phyloP scores from a whole-genome alignment of 805 yeast species.

The Wickerhamomyces silvicola region DNA sequence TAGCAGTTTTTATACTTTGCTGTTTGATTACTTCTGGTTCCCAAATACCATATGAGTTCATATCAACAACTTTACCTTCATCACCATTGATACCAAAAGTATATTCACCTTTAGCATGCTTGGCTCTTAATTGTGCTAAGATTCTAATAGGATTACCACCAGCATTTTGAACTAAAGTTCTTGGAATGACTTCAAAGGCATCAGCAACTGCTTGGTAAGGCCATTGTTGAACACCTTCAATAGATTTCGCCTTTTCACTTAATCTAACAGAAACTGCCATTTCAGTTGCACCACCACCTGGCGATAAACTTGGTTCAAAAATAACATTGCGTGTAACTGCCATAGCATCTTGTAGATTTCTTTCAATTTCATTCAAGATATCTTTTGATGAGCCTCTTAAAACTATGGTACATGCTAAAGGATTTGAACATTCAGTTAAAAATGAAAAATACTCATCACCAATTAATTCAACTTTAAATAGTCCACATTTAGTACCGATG shows the following conservation, averaged over 20 bases:
- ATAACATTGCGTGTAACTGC: conserved; percentile 93
- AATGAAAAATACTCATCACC: conserved; percentile 97
- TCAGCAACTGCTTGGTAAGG: conserved; percentile 99
- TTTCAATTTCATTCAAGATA: conserved; percentile 89
- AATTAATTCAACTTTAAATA: conserved; percentile 87
- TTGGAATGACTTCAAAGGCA: conserved; percentile 97
- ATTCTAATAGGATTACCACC: conserved; percentile 95
- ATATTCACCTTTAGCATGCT: conserved; percentile 84
- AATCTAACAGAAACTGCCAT: conserved; percentile 92
- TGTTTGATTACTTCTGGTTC: conserved; percentile 98
- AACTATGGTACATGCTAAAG: conserved; percentile 89
- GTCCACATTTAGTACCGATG: conserved; percentile 82
- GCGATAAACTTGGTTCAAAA: conserved; percentile 90
- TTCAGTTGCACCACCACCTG: conserved; percentile 99
- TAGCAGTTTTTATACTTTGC: conserved; percentile 95
- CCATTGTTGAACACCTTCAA: conserved; percentile 96
- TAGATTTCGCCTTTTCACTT: conserved; percentile 82
- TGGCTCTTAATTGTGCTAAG: conserved; percentile 87
- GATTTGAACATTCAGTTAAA: conserved; percentile 71
- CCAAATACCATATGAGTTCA: conserved; percentile 96
- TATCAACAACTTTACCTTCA: conserved; percentile 87
- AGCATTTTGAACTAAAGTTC: conserved; percentile 94
- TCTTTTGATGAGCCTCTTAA: conserved; percentile 97
- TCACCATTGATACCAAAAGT: conserved; percentile 96
- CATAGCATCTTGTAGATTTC: conserved; percentile 98